A percentile compares a stretch with the other conserved stretches of the same genome.
phyloP scores from a whole-genome alignment of 1,284 basidiomycete species.

The Sanghuangporus weigelae region DNA sequence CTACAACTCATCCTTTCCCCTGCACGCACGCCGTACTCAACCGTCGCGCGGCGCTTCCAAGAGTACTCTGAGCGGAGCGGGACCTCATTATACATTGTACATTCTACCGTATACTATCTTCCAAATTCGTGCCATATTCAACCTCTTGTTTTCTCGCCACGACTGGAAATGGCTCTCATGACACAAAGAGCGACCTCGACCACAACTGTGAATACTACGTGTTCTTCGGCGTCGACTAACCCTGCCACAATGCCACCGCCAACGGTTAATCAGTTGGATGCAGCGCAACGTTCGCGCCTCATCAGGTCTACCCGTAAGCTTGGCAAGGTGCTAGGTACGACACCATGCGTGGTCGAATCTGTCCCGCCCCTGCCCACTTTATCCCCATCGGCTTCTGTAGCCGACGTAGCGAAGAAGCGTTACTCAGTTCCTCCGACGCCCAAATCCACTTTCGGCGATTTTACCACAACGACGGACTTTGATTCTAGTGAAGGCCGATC shows the following conservation, averaged over 20 bases:
- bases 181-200: constrained; percentile 4
- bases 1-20: not conserved
- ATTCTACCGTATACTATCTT: not conserved
- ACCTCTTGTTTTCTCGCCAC: not conserved
- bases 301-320: constrained; percentile 58
- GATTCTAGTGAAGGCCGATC: not conserved
- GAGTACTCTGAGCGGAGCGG: not conserved
- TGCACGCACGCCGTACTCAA: not conserved
- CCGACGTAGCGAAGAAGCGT: not conserved
- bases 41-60: not conserved
- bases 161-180: constrained; percentile 9
- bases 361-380: constrained; percentile 17
- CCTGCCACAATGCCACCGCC: constrained; percentile 42
- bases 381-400: not conserved
- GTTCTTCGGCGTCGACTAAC: not conserved
- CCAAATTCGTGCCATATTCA: not conserved
- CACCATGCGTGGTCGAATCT: constrained; percentile 52
- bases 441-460: not conserved
- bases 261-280: constrained; percentile 51
- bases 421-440: constrained; percentile 2
- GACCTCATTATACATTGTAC: not conserved
- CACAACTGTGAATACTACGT: not conserved
- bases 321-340: constrained; percentile 51
- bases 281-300: constrained; percentile 49
- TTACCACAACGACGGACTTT: not conserved